These are phyloP conservation scores for Boletus pseudopeckii DNA, from an alignment of 768 basidiomycete species.

Conservation along the genomic window DNA sequence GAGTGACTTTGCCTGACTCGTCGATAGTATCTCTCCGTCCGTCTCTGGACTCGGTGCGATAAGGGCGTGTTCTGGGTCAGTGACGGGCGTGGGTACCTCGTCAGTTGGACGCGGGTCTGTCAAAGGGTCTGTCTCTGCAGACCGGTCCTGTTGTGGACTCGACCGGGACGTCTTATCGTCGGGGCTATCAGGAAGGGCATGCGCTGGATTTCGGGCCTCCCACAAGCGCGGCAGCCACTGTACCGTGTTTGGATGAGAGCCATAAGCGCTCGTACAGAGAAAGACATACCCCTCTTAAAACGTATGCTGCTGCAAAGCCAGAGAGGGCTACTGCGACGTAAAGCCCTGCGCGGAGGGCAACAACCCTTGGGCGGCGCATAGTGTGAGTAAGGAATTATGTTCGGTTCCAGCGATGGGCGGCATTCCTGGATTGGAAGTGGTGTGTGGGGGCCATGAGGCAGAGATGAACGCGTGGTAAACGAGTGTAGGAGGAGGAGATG, in stretches of 20 bases:
- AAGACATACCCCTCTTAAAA: conserved; percentile 14
- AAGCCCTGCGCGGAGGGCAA: conserved; percentile 9
- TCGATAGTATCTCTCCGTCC: background rate
- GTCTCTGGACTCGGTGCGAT: background rate
- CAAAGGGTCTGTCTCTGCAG: background rate
- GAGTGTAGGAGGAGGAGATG: background rate
- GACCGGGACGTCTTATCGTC: background rate
- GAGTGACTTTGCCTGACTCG: background rate
- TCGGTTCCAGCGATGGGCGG: background rate
- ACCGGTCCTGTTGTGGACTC: background rate
- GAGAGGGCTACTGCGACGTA: conserved; percentile 14
- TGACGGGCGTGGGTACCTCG: background rate
- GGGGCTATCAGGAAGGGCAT: background rate
- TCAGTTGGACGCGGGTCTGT: background rate
- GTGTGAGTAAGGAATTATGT: background rate
- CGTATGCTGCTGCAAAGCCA: conserved; percentile 20
- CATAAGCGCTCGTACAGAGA: background rate
- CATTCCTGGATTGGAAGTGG: background rate
- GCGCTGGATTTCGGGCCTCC: background rate
- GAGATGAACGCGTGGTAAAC: background rate
- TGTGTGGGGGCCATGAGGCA: background rate
- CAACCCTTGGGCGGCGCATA: conserved; percentile 8
- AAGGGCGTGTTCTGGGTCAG: background rate
- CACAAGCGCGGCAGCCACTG: conserved; percentile 12
- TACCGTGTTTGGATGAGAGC: background rate